Evolutionary conservation across 23 red algal species (phyloP).

Genomic region (Gracilaria caudata): DNA sequence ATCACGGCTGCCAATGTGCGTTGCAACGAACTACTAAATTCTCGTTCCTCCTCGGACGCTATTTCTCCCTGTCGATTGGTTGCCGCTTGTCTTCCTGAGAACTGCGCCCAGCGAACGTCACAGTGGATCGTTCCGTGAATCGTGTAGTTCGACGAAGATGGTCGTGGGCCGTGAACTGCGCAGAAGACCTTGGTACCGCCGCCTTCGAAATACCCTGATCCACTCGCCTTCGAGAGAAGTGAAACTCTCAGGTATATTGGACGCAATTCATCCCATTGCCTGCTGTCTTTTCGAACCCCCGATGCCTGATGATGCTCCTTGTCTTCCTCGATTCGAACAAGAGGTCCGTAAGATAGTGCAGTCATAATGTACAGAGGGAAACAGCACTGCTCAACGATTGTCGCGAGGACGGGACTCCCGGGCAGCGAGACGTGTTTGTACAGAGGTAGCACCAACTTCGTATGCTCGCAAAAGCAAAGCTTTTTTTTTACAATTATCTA

Average conservation of each 20-base stretch:
- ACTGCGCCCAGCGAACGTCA: conserved; percentile 68
- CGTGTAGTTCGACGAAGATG: conserved; percentile 41
- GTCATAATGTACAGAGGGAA: not conserved
- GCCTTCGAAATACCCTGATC: conserved; percentile 62
- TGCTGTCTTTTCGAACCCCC: conserved; percentile 35
- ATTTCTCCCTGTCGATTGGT: conserved; percentile 21
- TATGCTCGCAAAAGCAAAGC: not conserved
- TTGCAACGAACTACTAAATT: conserved; percentile 37
- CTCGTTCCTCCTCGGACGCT: conserved; percentile 52
- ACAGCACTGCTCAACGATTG: not conserved
- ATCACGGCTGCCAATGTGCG: conserved; percentile 32
- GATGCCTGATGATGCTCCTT: not conserved
- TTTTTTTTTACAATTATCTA: not conserved
- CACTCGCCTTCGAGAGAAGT: conserved; percentile 45
- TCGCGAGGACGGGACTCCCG: not conserved
- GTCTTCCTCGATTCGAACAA: conserved; percentile 9
- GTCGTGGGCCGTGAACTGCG: conserved; percentile 61
- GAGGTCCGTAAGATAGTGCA: not conserved
- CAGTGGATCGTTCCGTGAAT: conserved; percentile 57
- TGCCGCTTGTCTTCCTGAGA: conserved; percentile 36
- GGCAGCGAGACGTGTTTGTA: not conserved
- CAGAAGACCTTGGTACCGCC: conserved; percentile 74
- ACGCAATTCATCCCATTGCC: conserved; percentile 58
- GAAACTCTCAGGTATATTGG: conserved; percentile 44
- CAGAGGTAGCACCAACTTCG: too few species aligned